phyloP scores from a whole-genome alignment of 2,329 filamentous ascomycete genomes.

The Colletotrichum noveboracense region DNA sequence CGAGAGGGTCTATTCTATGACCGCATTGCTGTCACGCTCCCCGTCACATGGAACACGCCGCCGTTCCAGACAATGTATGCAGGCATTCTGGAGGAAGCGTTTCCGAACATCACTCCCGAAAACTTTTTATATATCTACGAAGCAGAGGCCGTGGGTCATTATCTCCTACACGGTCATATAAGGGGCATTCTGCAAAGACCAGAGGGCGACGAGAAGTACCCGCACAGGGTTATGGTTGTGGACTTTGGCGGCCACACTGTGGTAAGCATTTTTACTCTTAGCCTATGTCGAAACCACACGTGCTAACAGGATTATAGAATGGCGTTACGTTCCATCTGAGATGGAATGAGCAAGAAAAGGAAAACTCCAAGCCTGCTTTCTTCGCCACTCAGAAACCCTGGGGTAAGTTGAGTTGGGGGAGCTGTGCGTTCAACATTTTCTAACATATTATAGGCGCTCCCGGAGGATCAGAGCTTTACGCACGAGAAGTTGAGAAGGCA shows the following conservation, averaged over 20 bases:
- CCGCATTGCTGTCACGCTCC: neutral
- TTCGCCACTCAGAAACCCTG: neutral
- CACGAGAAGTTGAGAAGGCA: neutral
- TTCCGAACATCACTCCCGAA: neutral
- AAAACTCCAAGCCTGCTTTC: neutral
- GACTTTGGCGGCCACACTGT: neutral
- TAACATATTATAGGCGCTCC: neutral
- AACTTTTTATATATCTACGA: neutral
- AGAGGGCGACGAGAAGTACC: neutral
- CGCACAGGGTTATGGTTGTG: fast-evolving
- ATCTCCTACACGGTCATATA: neutral
- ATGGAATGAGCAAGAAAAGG: neutral
- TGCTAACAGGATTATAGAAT: neutral
- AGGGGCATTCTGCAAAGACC: neutral
- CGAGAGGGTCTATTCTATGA: neutral
- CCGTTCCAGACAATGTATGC: neutral
- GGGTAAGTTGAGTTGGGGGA: neutral
- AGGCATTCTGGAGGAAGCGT: neutral
- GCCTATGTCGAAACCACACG: fast-evolving
- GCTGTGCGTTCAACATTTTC: neutral
- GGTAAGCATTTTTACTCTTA: fast-evolving
- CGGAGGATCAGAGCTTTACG: neutral
- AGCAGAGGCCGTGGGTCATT: neutral
- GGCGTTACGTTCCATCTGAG: neutral
- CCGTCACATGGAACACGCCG: neutral